phyloP scores from a whole-genome alignment of 768 basidiomycete species.

The Rhodotorula kratochvilovae region DNA sequence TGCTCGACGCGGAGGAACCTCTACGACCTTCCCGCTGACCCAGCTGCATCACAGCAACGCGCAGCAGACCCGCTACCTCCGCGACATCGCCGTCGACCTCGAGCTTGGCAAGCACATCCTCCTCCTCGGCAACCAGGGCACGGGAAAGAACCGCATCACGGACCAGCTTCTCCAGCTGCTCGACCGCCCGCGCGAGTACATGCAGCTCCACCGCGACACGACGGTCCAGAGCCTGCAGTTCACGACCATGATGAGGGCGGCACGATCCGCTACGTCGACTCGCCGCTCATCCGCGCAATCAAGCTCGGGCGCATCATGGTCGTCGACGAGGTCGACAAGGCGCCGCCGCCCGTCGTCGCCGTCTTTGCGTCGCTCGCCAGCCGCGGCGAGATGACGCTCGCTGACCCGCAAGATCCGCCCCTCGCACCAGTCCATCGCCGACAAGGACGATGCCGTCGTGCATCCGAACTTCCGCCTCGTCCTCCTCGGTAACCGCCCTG shows the following conservation, averaged over 20 bases:
- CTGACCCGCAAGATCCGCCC: slow-evolving; percentile 28
- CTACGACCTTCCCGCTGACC: no score
- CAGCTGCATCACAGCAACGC: slow-evolving; percentile 9
- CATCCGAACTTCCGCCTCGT: slow-evolving; percentile 33
- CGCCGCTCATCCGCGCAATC: slow-evolving; percentile 26
- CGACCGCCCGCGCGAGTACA: slow-evolving; percentile 29
- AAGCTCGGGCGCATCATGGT: slow-evolving; percentile 24
- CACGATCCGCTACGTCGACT: slow-evolving; percentile 4
- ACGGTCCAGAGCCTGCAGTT: slow-evolving; percentile 16
- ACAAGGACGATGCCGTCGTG: slow-evolving; percentile 7
- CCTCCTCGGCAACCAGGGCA: slow-evolving; percentile 33
- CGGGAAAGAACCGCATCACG: slow-evolving; percentile 35
- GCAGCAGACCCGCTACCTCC: slow-evolving; percentile 23
- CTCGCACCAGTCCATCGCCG: not conserved
- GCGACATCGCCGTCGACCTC: slow-evolving; percentile 30
- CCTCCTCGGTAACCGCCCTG: slow-evolving; percentile 26
- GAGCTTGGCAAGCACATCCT: slow-evolving; percentile 22
- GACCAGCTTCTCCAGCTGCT: slow-evolving; percentile 30
- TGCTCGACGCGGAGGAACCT: no score
- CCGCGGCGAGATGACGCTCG: slow-evolving; percentile 32
- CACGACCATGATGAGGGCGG: slow-evolving; percentile 16
- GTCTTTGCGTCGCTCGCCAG: slow-evolving; percentile 25
- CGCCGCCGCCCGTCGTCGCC: slow-evolving; percentile 18
- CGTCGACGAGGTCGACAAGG: slow-evolving; percentile 38
- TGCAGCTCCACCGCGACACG: slow-evolving; percentile 31